phyloP scores from a whole-genome alignment of 192 early-diverging fungal genomes.

The Piromyces finnis region DNA sequence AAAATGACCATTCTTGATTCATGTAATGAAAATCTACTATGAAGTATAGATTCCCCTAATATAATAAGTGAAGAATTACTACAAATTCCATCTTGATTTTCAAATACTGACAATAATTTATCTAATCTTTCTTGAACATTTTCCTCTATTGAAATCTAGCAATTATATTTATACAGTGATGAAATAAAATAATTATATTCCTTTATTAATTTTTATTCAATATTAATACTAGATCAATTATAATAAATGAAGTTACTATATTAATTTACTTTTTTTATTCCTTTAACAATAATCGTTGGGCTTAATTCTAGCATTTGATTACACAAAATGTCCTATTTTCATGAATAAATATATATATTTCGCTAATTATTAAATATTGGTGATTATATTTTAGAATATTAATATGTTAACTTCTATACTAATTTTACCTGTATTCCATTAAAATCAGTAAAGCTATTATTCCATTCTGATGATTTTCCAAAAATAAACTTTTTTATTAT shows the following conservation, averaged over 20 bases:
- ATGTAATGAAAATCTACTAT: conserved; percentile 23
- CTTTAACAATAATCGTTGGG: conserved; percentile 12
- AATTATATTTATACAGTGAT: neutral
- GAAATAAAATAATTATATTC: too few relatives aligned
- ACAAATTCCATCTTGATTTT: conserved; percentile 36
- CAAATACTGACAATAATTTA: conserved; percentile 35
- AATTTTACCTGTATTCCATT: conserved; percentile 30
- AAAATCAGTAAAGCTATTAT: conserved; percentile 37
- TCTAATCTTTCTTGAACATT: conserved; percentile 28
- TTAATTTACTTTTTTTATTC: neutral
- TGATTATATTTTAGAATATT: too few relatives aligned
- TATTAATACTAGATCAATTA: too few relatives aligned
- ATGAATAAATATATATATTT: too few relatives aligned
- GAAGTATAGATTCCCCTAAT: conserved; percentile 27
- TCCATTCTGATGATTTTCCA: conserved; percentile 14
- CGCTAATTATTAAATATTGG: too few relatives aligned
- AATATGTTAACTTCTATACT: too few relatives aligned
- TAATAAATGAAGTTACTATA: too few relatives aligned
- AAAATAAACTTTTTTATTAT: neutral
- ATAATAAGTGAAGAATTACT: conserved; percentile 41
- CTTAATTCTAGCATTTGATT: conserved; percentile 26
- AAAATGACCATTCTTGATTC: conserved; percentile 32
- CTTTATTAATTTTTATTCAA: too few relatives aligned
- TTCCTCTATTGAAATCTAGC: conserved; percentile 19
- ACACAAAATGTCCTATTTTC: conserved; percentile 15